Conservation (phyloP, 371 early-diverging fungal genomes). For the Mucor piriformis region DNA sequence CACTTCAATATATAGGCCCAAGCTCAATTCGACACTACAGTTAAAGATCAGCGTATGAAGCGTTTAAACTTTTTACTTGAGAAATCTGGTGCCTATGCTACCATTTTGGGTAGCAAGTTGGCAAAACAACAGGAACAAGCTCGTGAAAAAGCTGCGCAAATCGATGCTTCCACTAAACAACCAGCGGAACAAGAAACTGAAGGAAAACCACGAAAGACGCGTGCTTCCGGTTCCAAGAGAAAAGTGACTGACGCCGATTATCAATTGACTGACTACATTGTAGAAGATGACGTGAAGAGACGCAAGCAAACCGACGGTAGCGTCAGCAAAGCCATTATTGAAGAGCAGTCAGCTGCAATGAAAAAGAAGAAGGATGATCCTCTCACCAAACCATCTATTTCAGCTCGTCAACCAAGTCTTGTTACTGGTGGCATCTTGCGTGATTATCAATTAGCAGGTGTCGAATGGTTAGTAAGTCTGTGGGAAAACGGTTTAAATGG, state of each 20-base stretch:
- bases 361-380: constrained; percentile 7
- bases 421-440: constrained; percentile 87
- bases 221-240: constrained; percentile 20
- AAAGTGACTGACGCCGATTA: constrained; percentile 49
- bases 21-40: constrained; percentile 57
- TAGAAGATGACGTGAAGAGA: constrained; percentile 55
- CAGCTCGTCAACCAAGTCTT: constrained; percentile 75
- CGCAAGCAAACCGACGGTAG: constrained; percentile 38
- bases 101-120: constrained; percentile 77
- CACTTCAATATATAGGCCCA: constrained; percentile 51
- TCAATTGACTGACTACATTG: constrained; percentile 62
- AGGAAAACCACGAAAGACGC: constrained; percentile 6
- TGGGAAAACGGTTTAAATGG: constrained; percentile 98
- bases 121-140: constrained; percentile 78
- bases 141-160: constrained; percentile 52
- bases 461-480: constrained; percentile 97
- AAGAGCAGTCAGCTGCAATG: constrained; percentile 24
- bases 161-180: constrained; percentile 26
- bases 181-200: background rate
- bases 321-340: constrained; percentile 36
- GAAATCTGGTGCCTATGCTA: constrained; percentile 82
- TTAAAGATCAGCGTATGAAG: constrained; percentile 72
- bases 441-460: constrained; percentile 95
- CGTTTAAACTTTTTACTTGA: constrained; percentile 82
- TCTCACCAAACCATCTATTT: constrained; percentile 40